Evolutionary conservation across 2,329 filamentous ascomycete genomes (phyloP).

Genomic region (Penicillium aurantiogriseum): DNA sequence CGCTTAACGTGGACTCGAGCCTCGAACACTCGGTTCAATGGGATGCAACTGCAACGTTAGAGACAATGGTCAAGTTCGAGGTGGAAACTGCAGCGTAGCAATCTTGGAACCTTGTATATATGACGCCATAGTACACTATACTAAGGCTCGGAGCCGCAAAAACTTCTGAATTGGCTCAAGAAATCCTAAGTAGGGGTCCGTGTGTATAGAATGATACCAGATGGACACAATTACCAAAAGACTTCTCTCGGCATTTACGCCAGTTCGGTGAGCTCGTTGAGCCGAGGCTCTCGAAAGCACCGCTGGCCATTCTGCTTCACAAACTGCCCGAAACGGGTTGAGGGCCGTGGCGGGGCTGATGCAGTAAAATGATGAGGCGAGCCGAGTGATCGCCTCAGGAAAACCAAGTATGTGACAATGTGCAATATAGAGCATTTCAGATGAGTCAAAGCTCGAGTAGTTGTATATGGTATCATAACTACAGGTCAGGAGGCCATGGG

Average conservation of each 20-base stretch:
- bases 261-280: neutral
- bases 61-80: constrained; percentile 23
- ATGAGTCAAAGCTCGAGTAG: neutral
- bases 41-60: constrained; percentile 27
- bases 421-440: neutral
- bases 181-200: neutral
- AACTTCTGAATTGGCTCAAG: neutral
- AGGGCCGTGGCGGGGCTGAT: constrained; percentile 1
- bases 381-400: neutral
- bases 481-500: neutral
- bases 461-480: neutral
- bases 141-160: neutral
- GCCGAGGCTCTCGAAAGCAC: neutral
- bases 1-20: neutral
- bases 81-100: constrained; percentile 20
- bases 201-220: neutral
- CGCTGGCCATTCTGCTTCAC: constrained; percentile 4
- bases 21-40: neutral
- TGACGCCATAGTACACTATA: constrained; percentile 15
- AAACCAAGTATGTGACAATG: neutral
- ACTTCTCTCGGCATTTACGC: neutral
- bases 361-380: neutral
- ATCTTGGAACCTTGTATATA: neutral
- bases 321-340: constrained; percentile 5
- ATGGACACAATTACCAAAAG: neutral